Conservation (phyloP, 2,329 filamentous ascomycete genomes). For the Dothistroma pini region DNA sequence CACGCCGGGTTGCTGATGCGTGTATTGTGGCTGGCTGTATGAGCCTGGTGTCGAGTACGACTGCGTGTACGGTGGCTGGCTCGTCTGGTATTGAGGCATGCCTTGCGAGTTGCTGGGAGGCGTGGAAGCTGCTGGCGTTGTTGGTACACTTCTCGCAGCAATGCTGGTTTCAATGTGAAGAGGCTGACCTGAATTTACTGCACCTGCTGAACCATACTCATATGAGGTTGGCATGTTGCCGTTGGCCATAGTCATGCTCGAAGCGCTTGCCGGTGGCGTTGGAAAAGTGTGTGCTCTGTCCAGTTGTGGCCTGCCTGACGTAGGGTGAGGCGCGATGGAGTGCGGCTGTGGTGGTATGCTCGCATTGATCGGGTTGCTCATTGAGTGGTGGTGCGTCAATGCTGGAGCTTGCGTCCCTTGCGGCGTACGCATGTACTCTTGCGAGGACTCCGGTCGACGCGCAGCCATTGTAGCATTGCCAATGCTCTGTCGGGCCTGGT, state of each 20-base stretch:
- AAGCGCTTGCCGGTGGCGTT: slow-evolving; percentile 89
- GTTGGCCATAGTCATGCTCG: slow-evolving; percentile 71
- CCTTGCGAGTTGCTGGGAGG: slow-evolving; percentile 76
- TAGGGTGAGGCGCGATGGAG: slow-evolving; percentile 58
- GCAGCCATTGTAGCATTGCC: slow-evolving; percentile 65
- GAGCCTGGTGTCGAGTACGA: slow-evolving; percentile 72
- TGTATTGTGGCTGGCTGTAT: slow-evolving; percentile 44
- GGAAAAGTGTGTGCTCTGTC: slow-evolving; percentile 91
- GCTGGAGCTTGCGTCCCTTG: slow-evolving; percentile 61
- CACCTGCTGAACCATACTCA: slow-evolving; percentile 61
- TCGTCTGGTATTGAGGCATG: slow-evolving; percentile 70
- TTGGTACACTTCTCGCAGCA: slow-evolving; percentile 72
- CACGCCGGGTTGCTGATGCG: slow-evolving; percentile 62
- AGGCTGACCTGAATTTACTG: slow-evolving; percentile 60
- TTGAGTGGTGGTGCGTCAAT: slow-evolving; percentile 66
- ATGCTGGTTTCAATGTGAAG: slow-evolving; percentile 70
- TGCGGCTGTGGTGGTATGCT: slow-evolving; percentile 65
- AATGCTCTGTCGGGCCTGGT: slow-evolving; percentile 70
- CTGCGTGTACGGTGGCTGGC: slow-evolving; percentile 66
- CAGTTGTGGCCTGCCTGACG: slow-evolving; percentile 62
- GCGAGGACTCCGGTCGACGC: slow-evolving; percentile 55
- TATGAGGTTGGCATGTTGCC: slow-evolving; percentile 69
- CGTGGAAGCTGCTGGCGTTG: slow-evolving; percentile 77
- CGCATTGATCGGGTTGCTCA: slow-evolving; percentile 58
- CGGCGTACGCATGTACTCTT: slow-evolving; percentile 57